Conservation (phyloP, 2,329 filamentous ascomycete species). For the Clonostachys rosea region DNA sequence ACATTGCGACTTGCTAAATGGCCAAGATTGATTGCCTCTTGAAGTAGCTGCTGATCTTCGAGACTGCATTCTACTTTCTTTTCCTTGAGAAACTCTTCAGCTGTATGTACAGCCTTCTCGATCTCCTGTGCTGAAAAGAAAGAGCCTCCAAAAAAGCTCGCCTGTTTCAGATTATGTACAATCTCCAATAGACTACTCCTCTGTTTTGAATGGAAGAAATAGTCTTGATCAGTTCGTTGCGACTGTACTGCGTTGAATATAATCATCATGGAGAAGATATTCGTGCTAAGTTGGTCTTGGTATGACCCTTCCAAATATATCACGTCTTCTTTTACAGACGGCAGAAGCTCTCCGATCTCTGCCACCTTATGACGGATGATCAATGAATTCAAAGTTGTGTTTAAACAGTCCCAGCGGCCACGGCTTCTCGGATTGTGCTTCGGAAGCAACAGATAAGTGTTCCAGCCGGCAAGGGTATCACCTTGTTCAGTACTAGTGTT, state of each 20-base stretch:
- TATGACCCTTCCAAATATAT: slow-evolving; percentile 76
- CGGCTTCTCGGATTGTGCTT: slow-evolving; percentile 43
- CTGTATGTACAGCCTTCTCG: slow-evolving; percentile 57
- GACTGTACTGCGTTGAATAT: slow-evolving; percentile 86
- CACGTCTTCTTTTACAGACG: slow-evolving; percentile 66
- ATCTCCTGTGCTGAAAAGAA: slow-evolving; percentile 67
- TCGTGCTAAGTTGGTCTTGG: slow-evolving; percentile 78
- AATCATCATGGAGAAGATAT: slow-evolving; percentile 80
- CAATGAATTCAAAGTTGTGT: slow-evolving; percentile 67
- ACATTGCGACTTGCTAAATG: slow-evolving; percentile 52
- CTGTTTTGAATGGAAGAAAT: slow-evolving; percentile 80
- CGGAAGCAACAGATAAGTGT: slow-evolving; percentile 62
- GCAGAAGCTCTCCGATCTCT: slow-evolving; percentile 67
- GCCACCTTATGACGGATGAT: slow-evolving; percentile 76
- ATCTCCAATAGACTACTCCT: slow-evolving; percentile 61
- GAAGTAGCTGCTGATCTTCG: slow-evolving; percentile 57
- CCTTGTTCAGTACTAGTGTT: slow-evolving; percentile 50
- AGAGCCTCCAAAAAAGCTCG: slow-evolving; percentile 79
- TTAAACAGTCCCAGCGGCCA: slow-evolving; percentile 59
- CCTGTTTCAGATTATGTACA: slow-evolving; percentile 75
- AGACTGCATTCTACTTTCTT: slow-evolving; percentile 51
- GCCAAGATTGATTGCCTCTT: slow-evolving; percentile 62
- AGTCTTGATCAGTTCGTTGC: slow-evolving; percentile 77
- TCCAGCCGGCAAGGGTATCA: slow-evolving; percentile 63
- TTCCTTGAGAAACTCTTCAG: slow-evolving; percentile 62